Evolutionary conservation across 176 grass and related monocot species (phyloP).

Genomic region (Musa troglodytarum): DNA sequence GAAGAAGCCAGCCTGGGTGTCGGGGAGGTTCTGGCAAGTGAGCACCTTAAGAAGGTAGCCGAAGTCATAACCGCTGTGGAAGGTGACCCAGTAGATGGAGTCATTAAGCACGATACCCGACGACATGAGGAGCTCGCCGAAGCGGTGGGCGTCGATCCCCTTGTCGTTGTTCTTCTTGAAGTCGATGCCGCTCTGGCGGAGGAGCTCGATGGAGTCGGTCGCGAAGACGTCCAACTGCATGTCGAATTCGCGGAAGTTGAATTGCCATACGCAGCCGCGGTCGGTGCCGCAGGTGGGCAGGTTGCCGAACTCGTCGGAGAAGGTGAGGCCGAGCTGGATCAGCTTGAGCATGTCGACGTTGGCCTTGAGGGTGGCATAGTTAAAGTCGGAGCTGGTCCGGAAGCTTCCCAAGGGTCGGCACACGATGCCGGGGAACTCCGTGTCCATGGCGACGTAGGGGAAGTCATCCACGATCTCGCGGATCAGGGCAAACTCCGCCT

Average conservation of each 20-base stretch:
- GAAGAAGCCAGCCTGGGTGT: not conserved
- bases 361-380: not conserved
- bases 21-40: slow-evolving; percentile 2
- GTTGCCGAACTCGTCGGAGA: slow-evolving; percentile 2
- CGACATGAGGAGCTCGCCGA: slow-evolving; percentile 8
- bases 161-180: not conserved
- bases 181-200: slow-evolving; percentile 9
- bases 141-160: slow-evolving; percentile 4
- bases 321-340: slow-evolving; percentile 6
- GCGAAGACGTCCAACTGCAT: not conserved
- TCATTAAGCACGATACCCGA: slow-evolving; percentile 1
- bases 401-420: not conserved
- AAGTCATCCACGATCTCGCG: slow-evolving; percentile 80
- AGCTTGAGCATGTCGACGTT: slow-evolving; percentile 87
- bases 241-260: slow-evolving; percentile 11
- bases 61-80: slow-evolving; percentile 8
- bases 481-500: slow-evolving; percentile 77
- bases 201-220: slow-evolving; percentile 4
- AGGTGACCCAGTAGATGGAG: slow-evolving; percentile 4
- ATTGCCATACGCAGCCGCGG: slow-evolving; percentile 16
- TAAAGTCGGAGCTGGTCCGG: not conserved
- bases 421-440: slow-evolving; percentile 41
- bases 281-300: not conserved
- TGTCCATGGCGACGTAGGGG: slow-evolving; percentile 91
- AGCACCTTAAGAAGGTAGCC: slow-evolving; percentile 12